Evolutionary conservation across 495 filamentous ascomycete species (phyloP).

Genomic region (Aspergillus bridgeri): DNA sequence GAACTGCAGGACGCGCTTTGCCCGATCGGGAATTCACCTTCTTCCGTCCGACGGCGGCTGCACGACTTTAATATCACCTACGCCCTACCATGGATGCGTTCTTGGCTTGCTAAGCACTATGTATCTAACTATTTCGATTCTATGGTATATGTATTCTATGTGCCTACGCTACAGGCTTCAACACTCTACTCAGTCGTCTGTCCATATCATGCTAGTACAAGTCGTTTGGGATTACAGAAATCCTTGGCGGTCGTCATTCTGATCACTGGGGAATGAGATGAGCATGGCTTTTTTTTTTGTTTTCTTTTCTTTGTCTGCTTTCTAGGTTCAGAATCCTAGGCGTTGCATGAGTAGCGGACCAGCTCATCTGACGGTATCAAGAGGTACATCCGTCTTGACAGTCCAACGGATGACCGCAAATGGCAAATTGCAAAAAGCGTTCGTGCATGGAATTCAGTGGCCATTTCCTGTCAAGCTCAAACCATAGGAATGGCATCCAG

Average conservation of each 20-base stretch:
- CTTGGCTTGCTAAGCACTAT: neutral
- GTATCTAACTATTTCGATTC: no score
- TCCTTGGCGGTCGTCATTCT: neutral
- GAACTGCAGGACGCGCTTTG: constrained; percentile 22
- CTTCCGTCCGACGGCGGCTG: no score
- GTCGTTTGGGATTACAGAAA: neutral
- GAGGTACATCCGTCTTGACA: neutral
- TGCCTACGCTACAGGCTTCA: neutral
- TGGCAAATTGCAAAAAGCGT: neutral
- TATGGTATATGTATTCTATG: neutral
- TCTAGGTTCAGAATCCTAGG: neutral
- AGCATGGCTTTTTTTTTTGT: constrained; percentile 2
- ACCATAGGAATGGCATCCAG: constrained; percentile 10
- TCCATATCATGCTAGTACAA: neutral
- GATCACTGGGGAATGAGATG: neutral
- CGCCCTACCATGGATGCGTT: no score
- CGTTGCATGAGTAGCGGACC: neutral
- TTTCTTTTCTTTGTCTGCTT: neutral
- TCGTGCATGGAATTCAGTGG: constrained; percentile 1
- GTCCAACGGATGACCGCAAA: neutral
- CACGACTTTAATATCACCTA: no score
- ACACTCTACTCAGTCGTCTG: neutral
- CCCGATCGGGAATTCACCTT: constrained; percentile 28
- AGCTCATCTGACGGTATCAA: constrained; percentile 1
- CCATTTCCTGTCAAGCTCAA: constrained; percentile 2